Evolutionary conservation across 495 filamentous ascomycete genomes (phyloP).

Genomic region (Amorphotheca resinae): DNA sequence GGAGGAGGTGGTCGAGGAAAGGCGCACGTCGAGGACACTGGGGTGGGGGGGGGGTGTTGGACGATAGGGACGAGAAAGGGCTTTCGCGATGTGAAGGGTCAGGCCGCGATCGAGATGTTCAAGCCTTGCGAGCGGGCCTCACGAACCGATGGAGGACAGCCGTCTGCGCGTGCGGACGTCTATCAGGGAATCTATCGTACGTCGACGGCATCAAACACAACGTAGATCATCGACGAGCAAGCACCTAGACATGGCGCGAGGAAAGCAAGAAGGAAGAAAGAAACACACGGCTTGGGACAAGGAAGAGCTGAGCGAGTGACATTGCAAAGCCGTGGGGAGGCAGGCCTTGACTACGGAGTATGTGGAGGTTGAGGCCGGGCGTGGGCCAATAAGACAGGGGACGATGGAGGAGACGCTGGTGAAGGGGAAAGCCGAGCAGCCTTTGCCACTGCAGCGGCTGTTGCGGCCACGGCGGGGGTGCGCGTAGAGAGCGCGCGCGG

Average conservation of each 20-base stretch:
- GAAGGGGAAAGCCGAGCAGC: neutral
- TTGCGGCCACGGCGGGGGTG: no score
- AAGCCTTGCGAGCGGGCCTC: neutral
- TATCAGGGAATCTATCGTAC: neutral
- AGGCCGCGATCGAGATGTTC: neutral
- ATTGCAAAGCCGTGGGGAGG: neutral
- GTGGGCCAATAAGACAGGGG: neutral
- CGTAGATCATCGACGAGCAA: no score
- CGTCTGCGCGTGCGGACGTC: neutral
- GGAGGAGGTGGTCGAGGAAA: no score
- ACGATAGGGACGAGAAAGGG: neutral
- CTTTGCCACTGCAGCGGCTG: no score
- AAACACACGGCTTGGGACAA: slow-evolving; percentile 8
- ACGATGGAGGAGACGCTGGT: neutral
- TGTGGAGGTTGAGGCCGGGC: neutral
- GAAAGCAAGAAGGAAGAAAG: slow-evolving; percentile 2
- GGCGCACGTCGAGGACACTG: neutral
- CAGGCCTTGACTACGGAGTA: neutral
- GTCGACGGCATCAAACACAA: no score
- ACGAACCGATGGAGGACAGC: neutral
- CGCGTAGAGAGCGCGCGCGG: no score
- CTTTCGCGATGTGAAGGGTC: neutral
- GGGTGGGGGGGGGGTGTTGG: neutral
- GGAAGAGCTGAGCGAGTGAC: neutral
- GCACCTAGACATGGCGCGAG: slow-evolving; percentile 15